A percentile compares a stretch with the other conserved stretches of the same genome.
phyloP scores from a whole-genome alignment of 2,329 filamentous ascomycete species.

The Penicillium paneum region DNA sequence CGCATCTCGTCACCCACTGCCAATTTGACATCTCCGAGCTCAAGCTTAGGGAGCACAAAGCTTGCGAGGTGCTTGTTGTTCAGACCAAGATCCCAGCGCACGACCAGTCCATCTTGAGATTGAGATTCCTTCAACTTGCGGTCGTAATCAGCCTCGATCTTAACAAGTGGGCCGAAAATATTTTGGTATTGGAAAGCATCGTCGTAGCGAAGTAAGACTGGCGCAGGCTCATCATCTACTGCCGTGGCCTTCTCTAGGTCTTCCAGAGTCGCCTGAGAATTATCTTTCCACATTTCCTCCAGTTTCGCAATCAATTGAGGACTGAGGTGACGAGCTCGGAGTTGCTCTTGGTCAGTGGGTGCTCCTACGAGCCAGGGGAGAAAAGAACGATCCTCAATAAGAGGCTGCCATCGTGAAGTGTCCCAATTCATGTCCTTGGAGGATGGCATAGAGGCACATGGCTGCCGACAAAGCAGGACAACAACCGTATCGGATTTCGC shows the following conservation, averaged over 20 bases:
- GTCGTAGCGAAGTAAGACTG: constrained; percentile 89
- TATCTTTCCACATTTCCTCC: constrained; percentile 98
- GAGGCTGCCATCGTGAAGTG: constrained; percentile 92
- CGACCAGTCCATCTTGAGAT: constrained; percentile 89
- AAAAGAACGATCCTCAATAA: constrained; percentile 96
- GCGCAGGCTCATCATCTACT: constrained; percentile 91
- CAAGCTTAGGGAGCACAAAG: constrained; percentile 93
- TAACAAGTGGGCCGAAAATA: constrained; percentile 94
- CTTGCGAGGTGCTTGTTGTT: constrained; percentile 97
- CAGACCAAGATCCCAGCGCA: constrained; percentile 90
- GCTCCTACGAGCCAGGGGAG: constrained; percentile 86
- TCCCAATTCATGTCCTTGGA: constrained; percentile 99
- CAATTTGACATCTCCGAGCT: constrained; percentile 95
- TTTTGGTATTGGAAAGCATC: constrained; percentile 99
- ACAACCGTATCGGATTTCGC: constrained; percentile 98
- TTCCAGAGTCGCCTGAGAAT: constrained; percentile 78
- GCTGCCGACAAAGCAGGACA: constrained; percentile 91
- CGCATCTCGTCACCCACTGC: constrained; percentile 99
- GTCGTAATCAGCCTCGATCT: constrained; percentile 99
- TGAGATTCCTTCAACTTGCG: constrained; percentile 98
- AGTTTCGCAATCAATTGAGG: constrained; percentile 93
- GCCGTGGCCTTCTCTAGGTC: constrained; percentile 88
- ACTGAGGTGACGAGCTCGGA: constrained; percentile 87
- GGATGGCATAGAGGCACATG: constrained; percentile 89
- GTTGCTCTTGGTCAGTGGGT: constrained; percentile 90